Evolutionary conservation across 2,329 filamentous ascomycete species (phyloP).

Genomic region (Arthroderma sp.): DNA sequence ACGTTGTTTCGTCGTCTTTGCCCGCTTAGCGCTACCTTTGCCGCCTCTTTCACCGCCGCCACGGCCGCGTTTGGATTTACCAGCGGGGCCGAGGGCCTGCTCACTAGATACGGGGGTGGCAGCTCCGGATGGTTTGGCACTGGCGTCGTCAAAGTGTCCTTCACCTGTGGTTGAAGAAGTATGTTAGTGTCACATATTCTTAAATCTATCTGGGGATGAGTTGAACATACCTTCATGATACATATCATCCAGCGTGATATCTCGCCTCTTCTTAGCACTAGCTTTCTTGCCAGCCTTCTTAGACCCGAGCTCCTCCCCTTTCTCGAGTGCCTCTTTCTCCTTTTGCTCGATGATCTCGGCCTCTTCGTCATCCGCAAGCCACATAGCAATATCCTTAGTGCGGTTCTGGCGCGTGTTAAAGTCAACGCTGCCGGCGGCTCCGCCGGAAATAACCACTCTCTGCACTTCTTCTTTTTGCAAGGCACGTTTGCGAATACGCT

Average conservation of each 20-base stretch:
- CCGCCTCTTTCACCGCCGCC: slow-evolving; percentile 40
- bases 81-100: slow-evolving; percentile 23
- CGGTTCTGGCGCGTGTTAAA: slow-evolving; percentile 95
- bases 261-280: slow-evolving; percentile 44
- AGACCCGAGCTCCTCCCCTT: slow-evolving; percentile 40
- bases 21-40: slow-evolving; percentile 47
- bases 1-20: slow-evolving; percentile 44
- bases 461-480: slow-evolving; percentile 98
- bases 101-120: slow-evolving; percentile 57
- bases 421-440: slow-evolving; percentile 70
- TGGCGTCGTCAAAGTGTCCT: slow-evolving; percentile 83
- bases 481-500: slow-evolving; percentile 91
- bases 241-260: slow-evolving; percentile 77
- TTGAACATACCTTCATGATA: slow-evolving; percentile 87
- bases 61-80: slow-evolving; percentile 46
- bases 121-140: slow-evolving; percentile 69
- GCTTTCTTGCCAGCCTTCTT: slow-evolving; percentile 49
- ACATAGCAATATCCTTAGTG: slow-evolving; percentile 97
- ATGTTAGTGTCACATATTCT: no score
- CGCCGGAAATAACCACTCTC: slow-evolving; percentile 88
- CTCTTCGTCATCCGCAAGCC: slow-evolving; percentile 94
- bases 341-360: slow-evolving; percentile 86
- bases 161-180: slow-evolving; percentile 49
- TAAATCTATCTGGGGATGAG: no score
- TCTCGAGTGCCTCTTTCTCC: slow-evolving; percentile 68